Evolutionary conservation across 257 asterid genomes (phyloP).

Genomic region (Rhazya stricta): DNA sequence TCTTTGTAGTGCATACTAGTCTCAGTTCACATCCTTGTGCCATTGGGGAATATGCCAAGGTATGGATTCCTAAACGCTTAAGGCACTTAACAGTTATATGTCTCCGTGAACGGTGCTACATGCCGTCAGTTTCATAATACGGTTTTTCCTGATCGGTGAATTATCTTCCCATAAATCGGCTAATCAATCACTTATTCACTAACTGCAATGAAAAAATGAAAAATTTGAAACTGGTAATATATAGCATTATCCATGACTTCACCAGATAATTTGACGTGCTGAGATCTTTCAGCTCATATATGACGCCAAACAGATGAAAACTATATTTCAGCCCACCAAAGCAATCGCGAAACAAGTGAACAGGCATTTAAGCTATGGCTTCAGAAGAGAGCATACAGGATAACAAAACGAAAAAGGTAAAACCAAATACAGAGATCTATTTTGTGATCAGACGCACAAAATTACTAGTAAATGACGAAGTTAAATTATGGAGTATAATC

Average conservation of each 20-base stretch:
- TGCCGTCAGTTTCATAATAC: not conserved
- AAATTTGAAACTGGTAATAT: too few species aligned
- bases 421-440: slow-evolving; percentile 8
- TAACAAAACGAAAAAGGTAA: not conserved
- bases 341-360: not conserved
- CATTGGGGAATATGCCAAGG: not conserved
- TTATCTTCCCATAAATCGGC: not conserved
- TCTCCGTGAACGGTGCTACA: not conserved
- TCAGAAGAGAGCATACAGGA: not conserved
- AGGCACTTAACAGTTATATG: not conserved
- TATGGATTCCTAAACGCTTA: not conserved
- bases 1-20: not conserved
- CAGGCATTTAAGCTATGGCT: not conserved
- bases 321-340: not conserved
- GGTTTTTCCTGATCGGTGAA: not conserved
- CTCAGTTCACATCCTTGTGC: not conserved
- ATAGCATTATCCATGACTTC: not conserved
- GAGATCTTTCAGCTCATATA: too few species aligned
- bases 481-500: slow-evolving; percentile 1
- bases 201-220: too few species aligned
- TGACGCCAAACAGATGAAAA: not conserved
- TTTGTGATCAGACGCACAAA: slow-evolving; percentile 8
- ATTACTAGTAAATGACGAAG: not conserved
- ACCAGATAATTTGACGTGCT: not conserved
- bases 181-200: not conserved